phyloP scores from a whole-genome alignment of 192 early-diverging fungal species.

The Backusella macrospora region DNA sequence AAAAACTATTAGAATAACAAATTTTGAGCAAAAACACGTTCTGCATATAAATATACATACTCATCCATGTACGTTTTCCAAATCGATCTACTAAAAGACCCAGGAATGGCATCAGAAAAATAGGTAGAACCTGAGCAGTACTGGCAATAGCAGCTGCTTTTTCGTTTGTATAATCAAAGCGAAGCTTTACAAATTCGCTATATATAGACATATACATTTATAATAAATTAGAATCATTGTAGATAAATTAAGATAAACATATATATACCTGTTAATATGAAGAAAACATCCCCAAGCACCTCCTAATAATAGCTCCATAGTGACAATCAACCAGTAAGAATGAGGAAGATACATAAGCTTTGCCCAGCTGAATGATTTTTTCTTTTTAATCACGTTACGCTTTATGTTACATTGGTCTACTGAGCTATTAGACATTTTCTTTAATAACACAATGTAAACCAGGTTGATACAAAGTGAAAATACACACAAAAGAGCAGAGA shows the following conservation, averaged over 20 bases:
- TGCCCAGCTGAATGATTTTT: conserved; percentile 57
- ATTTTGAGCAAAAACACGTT: too few relatives aligned
- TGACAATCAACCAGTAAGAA: conserved; percentile 60
- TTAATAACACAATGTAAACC: conserved; percentile 61
- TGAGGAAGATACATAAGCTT: conserved; percentile 59
- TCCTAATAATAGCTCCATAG: conserved; percentile 61
- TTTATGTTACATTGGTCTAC: conserved; percentile 34
- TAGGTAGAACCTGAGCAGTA: conserved; percentile 66
- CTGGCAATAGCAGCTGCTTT: conserved; percentile 68
- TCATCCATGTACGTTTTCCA: conserved; percentile 61
- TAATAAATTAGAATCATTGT: conserved; percentile 52
- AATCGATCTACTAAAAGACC: conserved; percentile 69
- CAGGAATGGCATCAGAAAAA: conserved; percentile 70
- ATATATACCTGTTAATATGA: conserved; percentile 56
- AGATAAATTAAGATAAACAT: background rate
- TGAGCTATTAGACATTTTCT: conserved; percentile 21
- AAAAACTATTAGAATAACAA: background rate
- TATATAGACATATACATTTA: too few relatives aligned
- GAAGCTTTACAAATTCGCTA: conserved; percentile 73
- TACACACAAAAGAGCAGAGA: conserved; percentile 65
- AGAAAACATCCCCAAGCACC: conserved; percentile 67
- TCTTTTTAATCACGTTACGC: conserved; percentile 43
- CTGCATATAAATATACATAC: conserved; percentile 22
- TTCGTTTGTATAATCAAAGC: conserved; percentile 59
- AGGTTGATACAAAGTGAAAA: conserved; percentile 72